phyloP scores from a whole-genome alignment of 768 basidiomycete species.

The Inosperma sp. region DNA sequence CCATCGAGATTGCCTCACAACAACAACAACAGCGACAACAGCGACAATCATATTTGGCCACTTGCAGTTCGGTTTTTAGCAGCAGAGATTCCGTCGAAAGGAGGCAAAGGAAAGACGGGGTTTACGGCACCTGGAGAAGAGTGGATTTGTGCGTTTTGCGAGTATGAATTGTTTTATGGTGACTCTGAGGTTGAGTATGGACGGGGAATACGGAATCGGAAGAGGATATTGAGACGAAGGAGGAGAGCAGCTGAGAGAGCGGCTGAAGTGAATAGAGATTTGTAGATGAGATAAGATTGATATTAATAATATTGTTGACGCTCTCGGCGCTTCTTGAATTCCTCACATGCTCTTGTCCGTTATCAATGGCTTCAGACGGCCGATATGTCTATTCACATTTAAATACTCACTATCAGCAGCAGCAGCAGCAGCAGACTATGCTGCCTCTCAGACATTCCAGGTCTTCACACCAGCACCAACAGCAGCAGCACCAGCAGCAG shows the following conservation, averaged over 20 bases:
- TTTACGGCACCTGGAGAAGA: conserved; percentile 71
- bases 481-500: conserved; percentile 19
- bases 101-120: too few relatives aligned
- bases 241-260: conserved; percentile 70
- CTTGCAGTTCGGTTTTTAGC: conserved; percentile 62
- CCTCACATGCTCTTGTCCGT: too few relatives aligned
- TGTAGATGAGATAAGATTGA: too few relatives aligned
- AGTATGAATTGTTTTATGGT: conserved; percentile 90
- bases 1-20: conserved; percentile 68
- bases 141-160: conserved; percentile 94
- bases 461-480: conserved; percentile 22
- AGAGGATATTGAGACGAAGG: conserved; percentile 70
- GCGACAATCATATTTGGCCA: conserved; percentile 52
- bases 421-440: conserved; percentile 15
- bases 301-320: too few relatives aligned
- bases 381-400: conserved; percentile 53
- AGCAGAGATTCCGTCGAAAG: conserved; percentile 57
- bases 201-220: conserved; percentile 62
- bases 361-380: conserved; percentile 45
- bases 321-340: too few relatives aligned
- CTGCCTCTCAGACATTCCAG: conserved; percentile 20
- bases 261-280: conserved; percentile 43
- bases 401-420: too few relatives aligned
- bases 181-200: conserved; percentile 63
- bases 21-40: conserved; percentile 13